Evolutionary conservation across 78 protist genomes (phyloP), one percentile per base, ranked within the genome.

Genomic region (Monocercomonoides exilis): DNA sequence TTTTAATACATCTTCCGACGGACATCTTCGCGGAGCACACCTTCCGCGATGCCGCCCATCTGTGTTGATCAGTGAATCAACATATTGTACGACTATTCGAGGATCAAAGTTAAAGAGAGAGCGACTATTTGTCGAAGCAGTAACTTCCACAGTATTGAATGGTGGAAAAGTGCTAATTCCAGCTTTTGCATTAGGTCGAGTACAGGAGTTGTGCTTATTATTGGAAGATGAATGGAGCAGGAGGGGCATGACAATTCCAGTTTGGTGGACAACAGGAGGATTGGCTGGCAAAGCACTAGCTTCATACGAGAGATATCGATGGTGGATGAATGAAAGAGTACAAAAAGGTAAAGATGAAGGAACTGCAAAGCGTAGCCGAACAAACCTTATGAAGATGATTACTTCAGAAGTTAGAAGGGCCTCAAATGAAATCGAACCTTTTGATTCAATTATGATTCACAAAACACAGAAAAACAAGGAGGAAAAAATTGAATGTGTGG

Each of bases 1-100:
- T 93, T 98, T 95, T 87, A 98, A 96, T 92, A 96, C 94, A 93
- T 94, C 99, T n/a, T 93, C 99, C 1, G 99, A 97, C 90, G 84
- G 99, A n/a, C 99, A 97, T 64, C 91, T 97, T 33, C 91, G 92
- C 4, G 1, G 90, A 2, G 87, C 91, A 43, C 29, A 3, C 93
- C 94, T 2, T 79, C 96, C n/a, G 92, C 95, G 38, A 34, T 44
- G 86, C 3, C 88, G 92, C 0, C 98, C 99, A 4, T 91, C 96
- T 41, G 44, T 98, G 5, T 87, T 98, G 38, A 96, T 98, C 89
- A 96, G 98, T 21, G 99, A 97, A 63, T 87, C 99, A 0, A 97
- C 99, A 43, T 94, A 94, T 77, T 96, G 93, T 0, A 95, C 97
- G 0, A 96, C 96, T 4, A 91, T 97, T 3, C 93, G 99, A 45